These are phyloP conservation scores for Citrus hindsii DNA, from an alignment of 345 rosid species.

Conservation along the genomic window DNA sequence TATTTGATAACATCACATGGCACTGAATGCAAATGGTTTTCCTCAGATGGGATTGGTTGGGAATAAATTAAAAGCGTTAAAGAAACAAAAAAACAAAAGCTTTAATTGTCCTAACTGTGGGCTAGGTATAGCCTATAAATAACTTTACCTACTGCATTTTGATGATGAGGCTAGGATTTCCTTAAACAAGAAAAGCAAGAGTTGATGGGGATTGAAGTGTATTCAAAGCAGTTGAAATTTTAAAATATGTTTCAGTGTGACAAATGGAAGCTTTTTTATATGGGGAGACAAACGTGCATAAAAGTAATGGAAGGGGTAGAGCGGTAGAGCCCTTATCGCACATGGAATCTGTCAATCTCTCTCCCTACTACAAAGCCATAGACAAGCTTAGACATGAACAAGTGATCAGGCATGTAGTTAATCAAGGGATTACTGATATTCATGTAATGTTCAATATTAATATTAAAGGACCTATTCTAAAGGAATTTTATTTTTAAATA, in stretches of 20 bases:
- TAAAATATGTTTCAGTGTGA: not conserved
- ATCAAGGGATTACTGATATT: no score
- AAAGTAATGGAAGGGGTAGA: not conserved
- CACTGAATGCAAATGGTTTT: not conserved
- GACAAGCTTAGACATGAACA: not conserved
- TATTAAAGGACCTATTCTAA: no score
- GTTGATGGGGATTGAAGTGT: constrained; percentile 4
- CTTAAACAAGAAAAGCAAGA: constrained; percentile 15
- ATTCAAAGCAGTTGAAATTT: not conserved
- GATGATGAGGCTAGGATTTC: constrained; percentile 12
- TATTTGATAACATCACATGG: constrained; percentile 3
- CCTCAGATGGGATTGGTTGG: not conserved
- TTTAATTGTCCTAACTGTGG: not conserved
- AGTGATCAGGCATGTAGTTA: not conserved
- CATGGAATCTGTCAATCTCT: not conserved
- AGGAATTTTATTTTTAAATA: no score
- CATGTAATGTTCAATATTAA: no score
- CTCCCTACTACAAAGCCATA: not conserved
- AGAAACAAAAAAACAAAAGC: not conserved
- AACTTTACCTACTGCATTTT: not conserved
- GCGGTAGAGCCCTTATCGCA: constrained; percentile 10
- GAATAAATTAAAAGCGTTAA: not conserved
- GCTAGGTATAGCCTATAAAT: not conserved
- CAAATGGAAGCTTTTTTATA: not conserved
- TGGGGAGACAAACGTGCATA: not conserved